Evolutionary conservation across 2,329 filamentous ascomycete genomes (phyloP).

Genomic region (Trichoderma asperellum): DNA sequence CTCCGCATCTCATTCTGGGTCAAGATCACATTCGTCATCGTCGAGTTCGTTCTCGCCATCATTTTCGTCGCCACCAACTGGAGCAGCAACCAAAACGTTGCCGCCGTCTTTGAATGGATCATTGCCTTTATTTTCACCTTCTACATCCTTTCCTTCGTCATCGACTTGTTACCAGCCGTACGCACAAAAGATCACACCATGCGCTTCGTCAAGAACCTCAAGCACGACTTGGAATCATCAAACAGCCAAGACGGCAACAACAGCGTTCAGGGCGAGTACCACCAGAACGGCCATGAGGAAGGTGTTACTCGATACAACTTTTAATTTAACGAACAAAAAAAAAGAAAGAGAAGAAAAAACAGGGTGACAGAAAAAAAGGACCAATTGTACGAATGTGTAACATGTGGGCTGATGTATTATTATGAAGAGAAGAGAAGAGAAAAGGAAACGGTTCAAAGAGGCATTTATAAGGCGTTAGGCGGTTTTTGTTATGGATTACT

Average conservation of each 20-base stretch:
- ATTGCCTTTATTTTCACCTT: slow-evolving; percentile 85
- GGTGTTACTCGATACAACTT: slow-evolving; percentile 33
- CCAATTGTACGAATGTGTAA: background rate
- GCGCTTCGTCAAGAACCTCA: slow-evolving; percentile 40
- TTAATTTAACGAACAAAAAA: slow-evolving; percentile 7
- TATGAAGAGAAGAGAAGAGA: background rate
- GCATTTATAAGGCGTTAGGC: background rate
- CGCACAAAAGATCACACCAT: slow-evolving; percentile 52
- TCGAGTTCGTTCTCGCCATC: slow-evolving; percentile 75
- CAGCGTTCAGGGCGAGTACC: background rate
- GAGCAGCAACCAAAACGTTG: slow-evolving; percentile 60
- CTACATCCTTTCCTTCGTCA: slow-evolving; percentile 83
- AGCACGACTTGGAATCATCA: slow-evolving; percentile 33
- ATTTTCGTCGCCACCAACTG: slow-evolving; percentile 68
- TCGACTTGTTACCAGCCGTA: slow-evolving; percentile 83
- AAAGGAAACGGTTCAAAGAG: background rate
- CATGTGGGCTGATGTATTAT: background rate
- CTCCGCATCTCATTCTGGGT: slow-evolving; percentile 82
- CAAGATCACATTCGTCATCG: slow-evolving; percentile 81
- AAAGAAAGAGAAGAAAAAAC: background rate
- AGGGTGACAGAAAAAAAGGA: too few relatives aligned
- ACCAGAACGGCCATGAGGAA: slow-evolving; percentile 34
- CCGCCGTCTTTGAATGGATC: slow-evolving; percentile 78
- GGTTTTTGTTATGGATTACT: background rate
- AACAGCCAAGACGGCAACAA: slow-evolving; percentile 7